phyloP scores from a whole-genome alignment of 78 protist species.

The Planoprotostelium fungivorum region DNA sequence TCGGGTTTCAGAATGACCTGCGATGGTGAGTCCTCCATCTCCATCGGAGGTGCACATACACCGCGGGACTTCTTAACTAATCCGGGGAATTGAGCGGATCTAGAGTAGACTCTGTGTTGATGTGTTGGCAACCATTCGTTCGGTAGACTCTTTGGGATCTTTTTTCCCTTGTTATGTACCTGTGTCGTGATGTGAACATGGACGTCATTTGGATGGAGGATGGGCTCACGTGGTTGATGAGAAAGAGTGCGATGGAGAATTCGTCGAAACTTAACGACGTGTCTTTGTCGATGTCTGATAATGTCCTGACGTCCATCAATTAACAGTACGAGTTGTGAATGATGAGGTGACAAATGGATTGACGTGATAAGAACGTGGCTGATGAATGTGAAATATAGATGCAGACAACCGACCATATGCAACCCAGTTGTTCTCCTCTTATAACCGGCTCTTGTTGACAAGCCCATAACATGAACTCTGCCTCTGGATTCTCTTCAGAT shows the following conservation, averaged over 20 bases:
- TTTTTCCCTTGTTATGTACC: not conserved
- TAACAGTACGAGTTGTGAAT: not conserved
- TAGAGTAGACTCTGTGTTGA: not conserved
- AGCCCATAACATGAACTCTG: not conserved
- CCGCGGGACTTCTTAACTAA: not conserved
- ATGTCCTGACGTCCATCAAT: not conserved
- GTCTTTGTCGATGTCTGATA: not conserved
- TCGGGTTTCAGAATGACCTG: no score
- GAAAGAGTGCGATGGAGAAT: not conserved
- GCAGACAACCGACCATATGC: not conserved
- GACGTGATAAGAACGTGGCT: no score
- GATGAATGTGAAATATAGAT: no score
- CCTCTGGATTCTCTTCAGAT: not conserved
- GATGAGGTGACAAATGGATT: no score
- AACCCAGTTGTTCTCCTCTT: not conserved
- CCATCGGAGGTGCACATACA: no score
- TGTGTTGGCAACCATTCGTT: not conserved
- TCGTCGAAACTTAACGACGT: not conserved
- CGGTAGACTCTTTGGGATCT: not conserved
- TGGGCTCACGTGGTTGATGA: not conserved
- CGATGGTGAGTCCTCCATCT: no score
- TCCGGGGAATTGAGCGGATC: not conserved
- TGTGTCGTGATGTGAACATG: not conserved
- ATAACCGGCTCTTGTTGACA: not conserved
- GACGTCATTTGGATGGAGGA: not conserved